Conservation (phyloP, 1,139 yeast species). For the Nakaseomyces sp. region DNA sequence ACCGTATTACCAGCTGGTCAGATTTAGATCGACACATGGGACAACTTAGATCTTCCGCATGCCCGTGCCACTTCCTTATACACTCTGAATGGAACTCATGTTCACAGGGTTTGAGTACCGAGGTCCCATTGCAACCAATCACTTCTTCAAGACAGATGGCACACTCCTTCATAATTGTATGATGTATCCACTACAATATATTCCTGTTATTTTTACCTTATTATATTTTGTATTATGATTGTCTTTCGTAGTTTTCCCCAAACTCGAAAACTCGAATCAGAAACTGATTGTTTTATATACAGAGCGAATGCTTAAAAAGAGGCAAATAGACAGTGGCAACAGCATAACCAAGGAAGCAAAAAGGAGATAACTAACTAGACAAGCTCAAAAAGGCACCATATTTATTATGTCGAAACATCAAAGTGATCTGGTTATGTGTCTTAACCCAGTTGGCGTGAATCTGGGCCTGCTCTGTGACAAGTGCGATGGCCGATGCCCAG, state of each 20-base stretch:
- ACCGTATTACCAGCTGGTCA: slow-evolving; percentile 8
- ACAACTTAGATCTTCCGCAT: slow-evolving; percentile 21
- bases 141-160: slow-evolving; percentile 25
- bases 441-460: slow-evolving; percentile 74
- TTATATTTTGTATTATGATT: too few species aligned
- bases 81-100: slow-evolving; percentile 26
- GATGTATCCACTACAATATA: too few species aligned
- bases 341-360: not conserved
- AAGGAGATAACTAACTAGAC: not conserved
- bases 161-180: slow-evolving; percentile 29
- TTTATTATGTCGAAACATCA: slow-evolving; percentile 96
- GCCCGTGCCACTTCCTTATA: slow-evolving; percentile 28
- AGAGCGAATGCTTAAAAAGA: not conserved
- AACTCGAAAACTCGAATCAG: too few species aligned
- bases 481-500: slow-evolving; percentile 90
- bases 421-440: slow-evolving; percentile 74
- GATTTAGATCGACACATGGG: slow-evolving; percentile 25
- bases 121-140: slow-evolving; percentile 14
- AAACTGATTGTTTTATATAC: too few species aligned
- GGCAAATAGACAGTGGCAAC: slow-evolving; percentile 11
- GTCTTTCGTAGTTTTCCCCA: too few species aligned
- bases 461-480: slow-evolving; percentile 67
- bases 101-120: slow-evolving; percentile 22
- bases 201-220: too few species aligned
- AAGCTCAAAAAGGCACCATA: too few species aligned